phyloP scores from a whole-genome alignment of 495 filamentous ascomycete genomes.

The Eremomyces bilateralis region DNA sequence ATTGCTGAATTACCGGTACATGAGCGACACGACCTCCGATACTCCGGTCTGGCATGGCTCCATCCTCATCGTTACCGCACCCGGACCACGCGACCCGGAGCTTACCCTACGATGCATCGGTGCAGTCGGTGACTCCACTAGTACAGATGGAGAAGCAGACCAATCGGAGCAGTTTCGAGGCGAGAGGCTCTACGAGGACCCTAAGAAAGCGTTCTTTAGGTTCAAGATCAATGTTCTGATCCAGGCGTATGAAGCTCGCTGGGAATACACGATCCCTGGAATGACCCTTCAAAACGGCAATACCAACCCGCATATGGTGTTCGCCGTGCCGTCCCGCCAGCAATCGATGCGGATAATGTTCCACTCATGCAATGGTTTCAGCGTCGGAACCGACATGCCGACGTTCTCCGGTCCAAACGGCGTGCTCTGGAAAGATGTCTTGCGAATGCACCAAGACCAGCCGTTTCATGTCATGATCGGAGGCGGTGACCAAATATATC shows the following conservation, averaged over 20 bases:
- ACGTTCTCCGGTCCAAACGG: slow-evolving; percentile 62
- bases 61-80: slow-evolving; percentile 55
- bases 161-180: slow-evolving; percentile 20
- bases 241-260: slow-evolving; percentile 29
- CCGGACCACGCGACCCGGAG: slow-evolving; percentile 31
- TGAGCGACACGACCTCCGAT: slow-evolving; percentile 34
- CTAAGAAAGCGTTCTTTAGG: slow-evolving; percentile 58
- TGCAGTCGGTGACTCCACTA: slow-evolving; percentile 1
- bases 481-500: slow-evolving; percentile 90
- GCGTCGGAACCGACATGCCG: slow-evolving; percentile 72
- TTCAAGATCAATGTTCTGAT: slow-evolving; percentile 43
- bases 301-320: slow-evolving; percentile 16
- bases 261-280: slow-evolving; percentile 35
- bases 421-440: slow-evolving; percentile 81
- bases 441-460: slow-evolving; percentile 40
- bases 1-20: slow-evolving; percentile 64
- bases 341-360: slow-evolving; percentile 94
- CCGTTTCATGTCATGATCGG: slow-evolving; percentile 94
- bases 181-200: slow-evolving; percentile 59
- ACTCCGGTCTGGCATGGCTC: slow-evolving; percentile 53
- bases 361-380: slow-evolving; percentile 92
- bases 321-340: slow-evolving; percentile 52
- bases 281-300: slow-evolving; percentile 24
- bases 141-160: slow-evolving; percentile 3
- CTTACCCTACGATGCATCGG: slow-evolving; percentile 24